Evolutionary conservation across 805 yeast genomes (phyloP), one percentile per base, ranked within the genome.

Genomic region (Saccharomycodes ludwigii): DNA sequence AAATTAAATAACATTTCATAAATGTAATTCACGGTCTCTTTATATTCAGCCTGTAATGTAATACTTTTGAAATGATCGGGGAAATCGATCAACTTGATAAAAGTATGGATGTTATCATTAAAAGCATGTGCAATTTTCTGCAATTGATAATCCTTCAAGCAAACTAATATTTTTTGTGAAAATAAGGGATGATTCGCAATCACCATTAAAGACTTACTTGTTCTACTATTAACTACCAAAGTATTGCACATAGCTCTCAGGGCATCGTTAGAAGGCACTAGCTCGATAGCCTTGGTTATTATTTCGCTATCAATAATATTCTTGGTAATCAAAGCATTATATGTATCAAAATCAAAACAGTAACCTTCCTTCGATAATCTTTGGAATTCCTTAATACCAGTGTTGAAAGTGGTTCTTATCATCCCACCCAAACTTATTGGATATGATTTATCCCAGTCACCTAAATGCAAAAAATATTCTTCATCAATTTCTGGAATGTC

Each of bases 381-480:
- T 33, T 43, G 42, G 27, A 39, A 51, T 21, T 50, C 50, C 19
- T 44, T 51, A 5, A 49, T 27, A 2, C 48, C 54, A 6, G 47
- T 43, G 9, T 34, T 35, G 6, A 40, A 38, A 4, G 56, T 42
- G 19, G 43, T 48, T 31, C 48, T 43, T 3, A 54, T 38, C 9
- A 41, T 33, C 6, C 51, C 35, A 15, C 52, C 54, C 11, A 52
- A 35, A 10, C 48, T 36, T 11, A 52, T 24, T 6, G 55, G 55
- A 32, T 53, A 53, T 5, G 49, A 38, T 33, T 46, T 52, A 39
- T 53, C 57, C 56, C 55, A 49, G 29, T 53, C 55, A 30, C 55
- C 55, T 9, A 52, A 52, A 36, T 48, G 47, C 24, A 40, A 38
- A 28, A 45, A 50, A 27, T 39, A 48, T 6, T 42, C 30, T 9